phyloP scores from a whole-genome alignment of 2,329 filamentous ascomycete species.

The Fusarium nematophilum region DNA sequence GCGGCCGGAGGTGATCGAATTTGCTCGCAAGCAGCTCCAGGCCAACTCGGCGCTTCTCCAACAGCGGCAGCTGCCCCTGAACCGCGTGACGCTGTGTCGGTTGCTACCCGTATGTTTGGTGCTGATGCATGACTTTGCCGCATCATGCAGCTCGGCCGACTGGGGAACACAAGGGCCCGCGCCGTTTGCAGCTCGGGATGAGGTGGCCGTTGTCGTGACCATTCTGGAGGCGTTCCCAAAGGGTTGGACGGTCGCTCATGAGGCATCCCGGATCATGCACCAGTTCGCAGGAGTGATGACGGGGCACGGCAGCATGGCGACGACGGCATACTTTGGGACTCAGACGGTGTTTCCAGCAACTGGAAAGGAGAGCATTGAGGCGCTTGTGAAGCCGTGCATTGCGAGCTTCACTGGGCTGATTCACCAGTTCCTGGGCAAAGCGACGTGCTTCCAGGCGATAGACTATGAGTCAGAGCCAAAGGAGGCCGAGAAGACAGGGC shows the following conservation, averaged over 20 bases:
- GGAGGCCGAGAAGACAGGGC: slow-evolving; percentile 14
- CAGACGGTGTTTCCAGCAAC: slow-evolving; percentile 26
- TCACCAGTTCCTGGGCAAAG: slow-evolving; percentile 49
- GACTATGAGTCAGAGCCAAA: slow-evolving; percentile 35
- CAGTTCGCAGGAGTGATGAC: slow-evolving; percentile 41
- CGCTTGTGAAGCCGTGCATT: slow-evolving; percentile 34
- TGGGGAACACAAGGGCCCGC: slow-evolving; percentile 30
- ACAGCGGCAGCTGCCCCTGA: slow-evolving; percentile 57
- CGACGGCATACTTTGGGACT: slow-evolving; percentile 27
- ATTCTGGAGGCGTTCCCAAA: slow-evolving; percentile 54
- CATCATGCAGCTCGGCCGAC: slow-evolving; percentile 20
- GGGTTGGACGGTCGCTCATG: slow-evolving; percentile 49
- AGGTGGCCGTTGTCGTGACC: slow-evolving; percentile 48
- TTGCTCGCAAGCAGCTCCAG: slow-evolving; percentile 56
- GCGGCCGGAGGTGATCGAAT: slow-evolving; percentile 50
- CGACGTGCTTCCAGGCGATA: slow-evolving; percentile 46
- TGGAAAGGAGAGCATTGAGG: slow-evolving; percentile 32
- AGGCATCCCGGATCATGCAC: slow-evolving; percentile 50
- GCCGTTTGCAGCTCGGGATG: slow-evolving; percentile 49
- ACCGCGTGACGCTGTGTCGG: slow-evolving; percentile 55
- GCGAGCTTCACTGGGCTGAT: slow-evolving; percentile 42
- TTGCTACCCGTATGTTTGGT: slow-evolving; percentile 52
- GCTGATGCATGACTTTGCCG: slow-evolving; percentile 48
- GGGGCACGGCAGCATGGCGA: slow-evolving; percentile 29
- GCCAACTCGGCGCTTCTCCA: slow-evolving; percentile 55